phyloP scores from a whole-genome alignment of 495 filamentous ascomycete species.

The Xylaria acuta region DNA sequence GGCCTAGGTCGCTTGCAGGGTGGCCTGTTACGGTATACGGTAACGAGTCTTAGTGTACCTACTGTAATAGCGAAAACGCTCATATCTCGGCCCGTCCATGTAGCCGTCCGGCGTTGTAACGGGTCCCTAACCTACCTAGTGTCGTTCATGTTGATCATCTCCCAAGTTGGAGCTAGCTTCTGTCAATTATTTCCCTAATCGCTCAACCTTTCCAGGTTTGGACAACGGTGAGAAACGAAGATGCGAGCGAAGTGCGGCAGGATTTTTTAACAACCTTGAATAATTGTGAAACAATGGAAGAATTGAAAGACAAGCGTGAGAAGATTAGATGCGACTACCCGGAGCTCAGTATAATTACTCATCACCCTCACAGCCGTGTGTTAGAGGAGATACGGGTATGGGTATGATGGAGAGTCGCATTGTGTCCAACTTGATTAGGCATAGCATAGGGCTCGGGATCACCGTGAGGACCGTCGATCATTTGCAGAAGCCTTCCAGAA shows the following conservation, averaged over 20 bases:
- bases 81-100: background rate
- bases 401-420: background rate
- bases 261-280: background rate
- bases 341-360: background rate
- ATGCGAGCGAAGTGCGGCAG: background rate
- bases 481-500: constrained; percentile 10
- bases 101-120: background rate
- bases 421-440: background rate
- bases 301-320: background rate
- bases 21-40: background rate
- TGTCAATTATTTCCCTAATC: constrained; percentile 16
- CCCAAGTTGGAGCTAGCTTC: constrained; percentile 3
- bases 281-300: background rate
- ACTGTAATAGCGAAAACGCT: background rate
- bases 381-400: background rate
- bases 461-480: background rate
- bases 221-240: background rate
- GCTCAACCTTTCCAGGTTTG: constrained; percentile 1
- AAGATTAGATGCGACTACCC: background rate
- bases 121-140: background rate
- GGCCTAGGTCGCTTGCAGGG: background rate
- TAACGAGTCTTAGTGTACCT: background rate
- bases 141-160: background rate
- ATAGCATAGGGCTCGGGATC: constrained; percentile 3
- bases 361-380: background rate